Base-by-base conservation (phyloP, 208 protist genomes). In the Crithidia sp. region DNA sequence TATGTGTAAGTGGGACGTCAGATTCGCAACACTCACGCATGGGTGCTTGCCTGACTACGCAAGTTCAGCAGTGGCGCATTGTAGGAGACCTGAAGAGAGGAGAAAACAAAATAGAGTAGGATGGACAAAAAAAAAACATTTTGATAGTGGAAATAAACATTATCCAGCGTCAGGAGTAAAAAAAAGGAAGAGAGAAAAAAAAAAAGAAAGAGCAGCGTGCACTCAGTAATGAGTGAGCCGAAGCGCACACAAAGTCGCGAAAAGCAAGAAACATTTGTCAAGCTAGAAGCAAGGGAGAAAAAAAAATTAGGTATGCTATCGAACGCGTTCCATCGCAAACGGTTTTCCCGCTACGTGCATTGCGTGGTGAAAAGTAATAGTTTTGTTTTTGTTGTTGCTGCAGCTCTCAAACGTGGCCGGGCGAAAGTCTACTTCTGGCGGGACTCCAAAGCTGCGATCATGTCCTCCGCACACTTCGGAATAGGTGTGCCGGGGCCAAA, bases 401-500 rank as follows among this genome's bases (percentile, higher is more conserved):
- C 28, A 28, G 28, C 28, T 28, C 28, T 28, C 13, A 14, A 8
- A 28, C 0, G 60, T 65, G 44, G 8, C 3, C 16, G 49, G 7
- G 17, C 10, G 14, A 61, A 2, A 12, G 43, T 37, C 40, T 71
- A 92, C 69, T 86, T 81, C 72, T 84, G 81, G 50, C 72, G 67
- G 67, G 77, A 66, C 73, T 87, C 79, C 53, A 91, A 67, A 5
- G 52, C 59, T 28, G 82, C 65, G 41, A 87, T 75, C 72, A 95
- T 79, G 58, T 83, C 65, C 36, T 84, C 76, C 6, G 87, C 85
- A 36, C 79, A 76, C 55, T 81, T 79, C 39, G 86, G 83, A 49
- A 95, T 92, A 14, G 89, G 81, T 13, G 88, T 89, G 10, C 89
- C 84, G 7, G 97, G 97, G 52, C 97, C 98, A 68, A 99, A 99